phyloP scores from a whole-genome alignment of 176 grass and related monocot species.

The Rhynchospora pubera region DNA sequence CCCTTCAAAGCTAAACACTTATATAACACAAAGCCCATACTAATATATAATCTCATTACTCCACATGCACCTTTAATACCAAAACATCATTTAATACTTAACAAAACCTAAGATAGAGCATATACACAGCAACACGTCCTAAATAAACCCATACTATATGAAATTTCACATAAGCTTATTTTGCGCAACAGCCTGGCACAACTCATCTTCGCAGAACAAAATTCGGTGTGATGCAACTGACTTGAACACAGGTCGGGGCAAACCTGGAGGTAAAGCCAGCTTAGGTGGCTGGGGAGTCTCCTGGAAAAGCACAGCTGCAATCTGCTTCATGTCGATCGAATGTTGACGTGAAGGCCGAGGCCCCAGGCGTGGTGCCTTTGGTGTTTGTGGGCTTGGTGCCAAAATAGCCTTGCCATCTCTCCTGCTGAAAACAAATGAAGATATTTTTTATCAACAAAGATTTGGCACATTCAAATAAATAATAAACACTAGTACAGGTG shows the following conservation, averaged over 20 bases:
- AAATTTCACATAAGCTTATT: constrained; percentile 86
- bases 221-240: constrained; percentile 48
- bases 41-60: constrained; percentile 4
- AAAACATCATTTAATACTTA: background rate
- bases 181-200: constrained; percentile 82
- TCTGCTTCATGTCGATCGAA: constrained; percentile 59
- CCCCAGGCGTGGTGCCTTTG: constrained; percentile 61
- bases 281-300: constrained; percentile 44
- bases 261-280: constrained; percentile 47
- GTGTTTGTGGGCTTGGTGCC: constrained; percentile 48
- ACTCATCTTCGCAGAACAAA: constrained; percentile 70
- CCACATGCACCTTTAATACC: background rate
- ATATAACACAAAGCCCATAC: constrained; percentile 1
- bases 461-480: background rate
- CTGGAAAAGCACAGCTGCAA: constrained; percentile 80
- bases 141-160: background rate
- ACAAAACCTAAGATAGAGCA: constrained; percentile 8
- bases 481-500: background rate
- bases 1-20: background rate
- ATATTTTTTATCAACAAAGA: background rate
- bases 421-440: constrained; percentile 16
- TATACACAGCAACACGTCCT: background rate
- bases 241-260: constrained; percentile 62
- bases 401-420: constrained; percentile 43
- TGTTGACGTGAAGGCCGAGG: constrained; percentile 44